A percentile compares a stretch with the other conserved stretches of the same genome.
These are phyloP conservation scores for Bipolaris zeicola DNA, from an alignment of 2,329 filamentous ascomycete genomes.

Conservation along the genomic window DNA sequence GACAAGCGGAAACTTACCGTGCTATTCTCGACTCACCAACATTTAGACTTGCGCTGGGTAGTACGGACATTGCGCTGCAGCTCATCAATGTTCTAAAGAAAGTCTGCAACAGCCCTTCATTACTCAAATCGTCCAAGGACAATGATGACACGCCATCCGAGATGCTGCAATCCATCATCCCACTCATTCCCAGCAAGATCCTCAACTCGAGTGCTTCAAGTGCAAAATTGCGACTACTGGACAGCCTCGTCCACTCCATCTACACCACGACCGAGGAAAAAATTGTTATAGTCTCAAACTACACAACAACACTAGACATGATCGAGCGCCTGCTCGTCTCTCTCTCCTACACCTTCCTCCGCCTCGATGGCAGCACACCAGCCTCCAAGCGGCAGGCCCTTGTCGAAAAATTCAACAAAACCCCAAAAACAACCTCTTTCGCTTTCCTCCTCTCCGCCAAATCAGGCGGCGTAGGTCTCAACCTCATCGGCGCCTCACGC, in stretches of 20 bases:
- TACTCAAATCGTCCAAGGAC: conserved; percentile 61
- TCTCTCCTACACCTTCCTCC: conserved; percentile 66
- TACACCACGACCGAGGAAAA: conserved; percentile 68
- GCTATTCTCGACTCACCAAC: conserved; percentile 67
- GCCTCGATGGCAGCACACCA: conserved; percentile 71
- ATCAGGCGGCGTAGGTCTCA: conserved; percentile 71
- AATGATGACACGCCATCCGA: conserved; percentile 55
- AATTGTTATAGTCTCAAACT: conserved; percentile 76
- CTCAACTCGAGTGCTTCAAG: conserved; percentile 64
- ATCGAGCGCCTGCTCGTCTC: conserved; percentile 66
- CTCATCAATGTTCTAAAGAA: conserved; percentile 76
- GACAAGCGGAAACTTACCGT: conserved; percentile 66
- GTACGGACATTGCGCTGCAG: conserved; percentile 66
- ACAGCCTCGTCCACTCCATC: conserved; percentile 67
- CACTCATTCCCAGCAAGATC: conserved; percentile 61
- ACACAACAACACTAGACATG: conserved; percentile 73
- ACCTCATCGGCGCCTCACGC: conserved; percentile 72
- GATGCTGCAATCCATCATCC: conserved; percentile 51
- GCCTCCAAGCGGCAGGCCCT: conserved; percentile 67
- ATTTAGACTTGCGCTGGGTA: conserved; percentile 67
- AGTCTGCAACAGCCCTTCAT: conserved; percentile 71
- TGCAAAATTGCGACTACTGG: conserved; percentile 70
- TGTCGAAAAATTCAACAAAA: conserved; percentile 72
- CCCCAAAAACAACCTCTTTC: conserved; percentile 61
- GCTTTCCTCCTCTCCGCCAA: conserved; percentile 76